phyloP scores from a whole-genome alignment of 306 rosid genomes.

The Quercus agrifolia region DNA sequence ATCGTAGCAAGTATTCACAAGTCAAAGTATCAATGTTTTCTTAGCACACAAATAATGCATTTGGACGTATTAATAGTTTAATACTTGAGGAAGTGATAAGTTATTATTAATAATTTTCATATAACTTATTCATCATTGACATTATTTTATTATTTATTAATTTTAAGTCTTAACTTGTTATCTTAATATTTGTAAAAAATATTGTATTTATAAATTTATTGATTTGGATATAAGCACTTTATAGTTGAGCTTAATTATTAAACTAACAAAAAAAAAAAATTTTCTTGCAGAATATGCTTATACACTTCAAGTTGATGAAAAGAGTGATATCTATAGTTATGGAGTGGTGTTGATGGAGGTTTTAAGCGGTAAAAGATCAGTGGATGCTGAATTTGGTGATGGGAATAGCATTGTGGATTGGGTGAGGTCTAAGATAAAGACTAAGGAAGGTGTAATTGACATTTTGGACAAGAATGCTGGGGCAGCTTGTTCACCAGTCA shows the following conservation, averaged over 20 bases:
- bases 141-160: neutral
- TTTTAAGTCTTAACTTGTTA: neutral
- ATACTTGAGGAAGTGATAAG: no score
- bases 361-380: constrained; percentile 58
- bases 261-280: neutral
- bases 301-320: constrained; percentile 89
- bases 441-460: constrained; percentile 44
- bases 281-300: constrained; percentile 74
- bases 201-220: no score
- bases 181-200: neutral
- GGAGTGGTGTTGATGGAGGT: constrained; percentile 88
- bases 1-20: constrained; percentile 15
- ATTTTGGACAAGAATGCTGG: constrained; percentile 72
- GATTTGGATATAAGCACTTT: no score
- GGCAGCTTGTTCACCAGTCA: constrained; percentile 53
- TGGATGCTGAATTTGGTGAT: constrained; percentile 74
- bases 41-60: no score
- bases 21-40: no score
- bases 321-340: constrained; percentile 86
- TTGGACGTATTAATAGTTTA: no score
- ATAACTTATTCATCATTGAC: accelerated
- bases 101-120: no score
- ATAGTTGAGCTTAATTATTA: neutral
- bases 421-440: constrained; percentile 63
- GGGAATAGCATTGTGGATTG: constrained; percentile 91